These are phyloP conservation scores for Pseudocercospora cruenta DNA, from an alignment of 2,329 filamentous ascomycete species.

Conservation along the genomic window DNA sequence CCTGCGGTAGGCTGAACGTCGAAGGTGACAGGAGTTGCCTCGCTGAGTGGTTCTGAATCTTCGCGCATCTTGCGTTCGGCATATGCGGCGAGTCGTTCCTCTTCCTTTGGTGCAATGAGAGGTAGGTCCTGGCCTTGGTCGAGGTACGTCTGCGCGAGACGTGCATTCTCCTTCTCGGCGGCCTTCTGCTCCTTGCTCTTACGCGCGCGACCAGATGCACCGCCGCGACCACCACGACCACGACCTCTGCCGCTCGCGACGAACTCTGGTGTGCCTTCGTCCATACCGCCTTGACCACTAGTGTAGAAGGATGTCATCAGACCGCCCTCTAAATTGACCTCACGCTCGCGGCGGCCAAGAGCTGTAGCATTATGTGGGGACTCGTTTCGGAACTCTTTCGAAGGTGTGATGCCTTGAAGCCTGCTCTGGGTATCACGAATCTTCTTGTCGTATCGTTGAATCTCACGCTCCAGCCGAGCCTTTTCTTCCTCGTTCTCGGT, in stretches of 20 bases:
- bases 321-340: slow-evolving; percentile 79
- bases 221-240: slow-evolving; percentile 46
- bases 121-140: slow-evolving; percentile 77
- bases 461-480: slow-evolving; percentile 78
- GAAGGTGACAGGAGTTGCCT: slow-evolving; percentile 46
- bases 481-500: slow-evolving; percentile 82
- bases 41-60: slow-evolving; percentile 58
- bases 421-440: slow-evolving; percentile 87
- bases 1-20: slow-evolving; percentile 37
- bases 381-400: slow-evolving; percentile 73
- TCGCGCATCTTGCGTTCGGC: slow-evolving; percentile 40
- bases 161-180: slow-evolving; percentile 74
- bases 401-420: slow-evolving; percentile 76
- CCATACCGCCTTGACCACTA: slow-evolving; percentile 26
- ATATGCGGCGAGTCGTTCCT: slow-evolving; percentile 52
- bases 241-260: slow-evolving; percentile 46
- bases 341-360: slow-evolving; percentile 45
- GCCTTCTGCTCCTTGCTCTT: slow-evolving; percentile 81
- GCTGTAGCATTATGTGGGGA: slow-evolving; percentile 53
- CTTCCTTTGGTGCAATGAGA: slow-evolving; percentile 62
- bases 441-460: slow-evolving; percentile 89
- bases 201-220: slow-evolving; percentile 66
- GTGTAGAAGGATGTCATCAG: slow-evolving; percentile 80
- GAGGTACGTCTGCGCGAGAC: slow-evolving; percentile 81
- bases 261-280: slow-evolving; percentile 37